Conservation (phyloP, 331 rosid species). For the Dryas integrifolia region DNA sequence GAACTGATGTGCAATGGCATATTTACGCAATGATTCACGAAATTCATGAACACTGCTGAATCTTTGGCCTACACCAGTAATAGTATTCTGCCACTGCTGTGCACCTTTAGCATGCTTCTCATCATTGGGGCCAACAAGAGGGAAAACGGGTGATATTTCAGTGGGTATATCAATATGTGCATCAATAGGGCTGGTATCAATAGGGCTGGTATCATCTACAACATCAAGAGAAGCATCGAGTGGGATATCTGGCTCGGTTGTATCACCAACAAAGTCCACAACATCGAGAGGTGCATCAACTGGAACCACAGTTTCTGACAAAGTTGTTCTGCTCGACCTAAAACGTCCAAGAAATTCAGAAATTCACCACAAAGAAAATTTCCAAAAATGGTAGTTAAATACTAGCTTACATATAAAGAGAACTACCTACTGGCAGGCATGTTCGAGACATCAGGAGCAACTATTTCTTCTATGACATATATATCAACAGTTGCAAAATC, state of each 20-base stretch:
- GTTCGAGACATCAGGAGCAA: slow-evolving; percentile 59
- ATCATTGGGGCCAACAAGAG: slow-evolving; percentile 37
- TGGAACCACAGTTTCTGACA: slow-evolving; percentile 76
- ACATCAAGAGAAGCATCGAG: slow-evolving; percentile 43
- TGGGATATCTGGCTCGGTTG: slow-evolving; percentile 33
- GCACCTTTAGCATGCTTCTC: slow-evolving; percentile 78
- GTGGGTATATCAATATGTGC: slow-evolving; percentile 40
- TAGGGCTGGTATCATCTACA: slow-evolving; percentile 48
- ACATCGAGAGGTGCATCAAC: slow-evolving; percentile 39
- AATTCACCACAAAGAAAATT: slow-evolving; percentile 19
- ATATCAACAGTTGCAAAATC: slow-evolving; percentile 61
- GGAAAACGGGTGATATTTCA: slow-evolving; percentile 42
- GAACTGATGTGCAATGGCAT: slow-evolving; percentile 93
- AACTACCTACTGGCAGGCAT: slow-evolving; percentile 94
- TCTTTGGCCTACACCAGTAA: slow-evolving; percentile 88
- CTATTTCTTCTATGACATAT: slow-evolving; percentile 58
- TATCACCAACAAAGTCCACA: slow-evolving; percentile 40
- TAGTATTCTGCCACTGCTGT: slow-evolving; percentile 87
- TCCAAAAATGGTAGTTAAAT: slow-evolving; percentile 13
- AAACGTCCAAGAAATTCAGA: slow-evolving; percentile 26
- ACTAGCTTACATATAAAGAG: slow-evolving; percentile 38
- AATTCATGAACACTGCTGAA: slow-evolving; percentile 84
- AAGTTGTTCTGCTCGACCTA: slow-evolving; percentile 97
- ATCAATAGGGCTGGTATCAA: slow-evolving; percentile 51
- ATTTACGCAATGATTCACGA: slow-evolving; percentile 84